phyloP scores from a whole-genome alignment of 306 rosid species.

The Trifolium dubium region DNA sequence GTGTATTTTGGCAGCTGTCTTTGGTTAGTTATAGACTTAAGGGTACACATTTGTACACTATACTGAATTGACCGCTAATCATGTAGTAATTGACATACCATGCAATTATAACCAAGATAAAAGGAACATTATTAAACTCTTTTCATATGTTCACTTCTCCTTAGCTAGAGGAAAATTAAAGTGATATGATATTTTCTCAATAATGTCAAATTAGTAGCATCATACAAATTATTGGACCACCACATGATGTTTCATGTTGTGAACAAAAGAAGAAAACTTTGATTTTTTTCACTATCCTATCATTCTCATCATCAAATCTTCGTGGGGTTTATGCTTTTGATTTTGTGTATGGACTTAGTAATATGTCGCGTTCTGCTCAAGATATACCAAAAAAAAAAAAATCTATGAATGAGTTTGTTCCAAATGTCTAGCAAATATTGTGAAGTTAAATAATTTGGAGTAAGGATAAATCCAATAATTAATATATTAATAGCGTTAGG shows the following conservation, averaged over 20 bases:
- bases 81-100: background rate
- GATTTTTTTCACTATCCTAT: slow-evolving; percentile 11
- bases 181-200: slow-evolving; percentile 32
- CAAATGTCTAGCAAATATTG: slow-evolving; percentile 43
- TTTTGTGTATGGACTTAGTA: slow-evolving; percentile 18
- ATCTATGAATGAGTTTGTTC: slow-evolving; percentile 46
- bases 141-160: slow-evolving; percentile 11
- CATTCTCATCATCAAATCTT: background rate
- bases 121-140: slow-evolving; percentile 20
- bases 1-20: background rate
- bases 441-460: slow-evolving; percentile 5
- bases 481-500: slow-evolving; percentile 37
- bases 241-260: slow-evolving; percentile 1
- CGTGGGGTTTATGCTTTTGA: slow-evolving; percentile 4
- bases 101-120: slow-evolving; percentile 23
- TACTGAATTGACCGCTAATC: slow-evolving; percentile 20
- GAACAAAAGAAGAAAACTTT: slow-evolving; percentile 20
- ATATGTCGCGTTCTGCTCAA: slow-evolving; percentile 34
- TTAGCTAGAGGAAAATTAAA: background rate
- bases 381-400: slow-evolving; percentile 2
- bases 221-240: slow-evolving; percentile 32
- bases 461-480: background rate
- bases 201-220: slow-evolving; percentile 13
- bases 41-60: slow-evolving; percentile 16
- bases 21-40: slow-evolving; percentile 19